phyloP scores from a whole-genome alignment of 176 grass and related monocot species.

The Chrysopogon serrulatus region DNA sequence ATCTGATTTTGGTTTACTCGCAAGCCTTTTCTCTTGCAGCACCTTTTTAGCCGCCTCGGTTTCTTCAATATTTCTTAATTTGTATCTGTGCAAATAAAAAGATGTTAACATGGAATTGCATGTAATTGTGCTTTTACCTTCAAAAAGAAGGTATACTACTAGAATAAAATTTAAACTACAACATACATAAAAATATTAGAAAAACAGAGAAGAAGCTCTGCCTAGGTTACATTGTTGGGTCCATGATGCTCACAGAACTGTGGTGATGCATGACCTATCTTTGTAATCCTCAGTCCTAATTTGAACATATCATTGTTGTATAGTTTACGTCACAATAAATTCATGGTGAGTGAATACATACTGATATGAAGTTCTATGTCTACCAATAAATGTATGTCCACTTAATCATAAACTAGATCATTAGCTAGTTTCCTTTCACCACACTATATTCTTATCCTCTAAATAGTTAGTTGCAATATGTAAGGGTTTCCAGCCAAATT shows the following conservation, averaged over 20 bases:
- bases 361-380: neutral
- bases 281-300: neutral
- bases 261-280: neutral
- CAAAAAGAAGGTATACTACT: neutral
- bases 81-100: conserved; percentile 59
- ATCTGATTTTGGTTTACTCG: conserved; percentile 76
- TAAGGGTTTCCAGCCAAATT: neutral
- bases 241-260: neutral
- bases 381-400: neutral
- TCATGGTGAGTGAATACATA: neutral
- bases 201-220: conserved; percentile 1
- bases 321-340: neutral
- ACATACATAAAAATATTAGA: neutral
- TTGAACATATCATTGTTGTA: neutral
- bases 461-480: neutral
- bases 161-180: neutral
- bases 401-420: neutral
- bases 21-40: conserved; percentile 93
- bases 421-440: neutral
- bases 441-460: neutral
- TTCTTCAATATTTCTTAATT: conserved; percentile 96
- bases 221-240: neutral
- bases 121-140: neutral
- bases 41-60: conserved; percentile 94
- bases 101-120: neutral